phyloP scores from a whole-genome alignment of 495 filamentous ascomycete genomes.

The Penicillium canescens region DNA sequence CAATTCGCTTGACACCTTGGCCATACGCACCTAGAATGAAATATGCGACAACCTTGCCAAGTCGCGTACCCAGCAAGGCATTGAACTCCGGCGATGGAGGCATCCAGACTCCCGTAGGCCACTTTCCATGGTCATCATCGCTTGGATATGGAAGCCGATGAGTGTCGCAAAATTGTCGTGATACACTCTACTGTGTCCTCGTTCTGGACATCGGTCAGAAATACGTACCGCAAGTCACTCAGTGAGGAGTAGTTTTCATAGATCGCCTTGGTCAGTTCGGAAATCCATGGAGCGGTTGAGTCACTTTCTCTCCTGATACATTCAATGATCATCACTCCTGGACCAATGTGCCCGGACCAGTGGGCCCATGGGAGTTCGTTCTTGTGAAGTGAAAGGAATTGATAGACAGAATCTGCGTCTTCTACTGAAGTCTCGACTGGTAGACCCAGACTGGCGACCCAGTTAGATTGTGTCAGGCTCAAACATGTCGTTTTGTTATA shows the following conservation, averaged over 20 bases:
- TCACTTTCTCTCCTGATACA: background rate
- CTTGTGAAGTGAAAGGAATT: background rate
- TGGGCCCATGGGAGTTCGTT: background rate
- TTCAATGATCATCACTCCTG: background rate
- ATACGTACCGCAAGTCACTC: background rate
- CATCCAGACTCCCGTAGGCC: background rate
- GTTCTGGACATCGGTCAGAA: background rate
- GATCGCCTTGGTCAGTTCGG: background rate
- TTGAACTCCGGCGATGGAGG: background rate
- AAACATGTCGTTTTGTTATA: background rate
- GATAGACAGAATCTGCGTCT: background rate
- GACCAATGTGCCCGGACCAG: background rate
- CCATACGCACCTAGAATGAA: slow-evolving; percentile 6
- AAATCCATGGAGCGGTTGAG: background rate
- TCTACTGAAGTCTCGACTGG: background rate
- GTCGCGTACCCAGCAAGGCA: slow-evolving; percentile 3
- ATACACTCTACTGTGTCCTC: background rate
- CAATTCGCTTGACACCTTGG: slow-evolving; percentile 4
- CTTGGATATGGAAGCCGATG: background rate
- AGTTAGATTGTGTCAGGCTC: background rate
- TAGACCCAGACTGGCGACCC: background rate
- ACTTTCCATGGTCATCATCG: too few relatives aligned
- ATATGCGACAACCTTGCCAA: slow-evolving; percentile 5
- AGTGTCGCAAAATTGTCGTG: background rate
- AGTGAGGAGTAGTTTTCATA: background rate